Conservation (phyloP, 768 basidiomycete species). For the Tulasnella sp. region DNA sequence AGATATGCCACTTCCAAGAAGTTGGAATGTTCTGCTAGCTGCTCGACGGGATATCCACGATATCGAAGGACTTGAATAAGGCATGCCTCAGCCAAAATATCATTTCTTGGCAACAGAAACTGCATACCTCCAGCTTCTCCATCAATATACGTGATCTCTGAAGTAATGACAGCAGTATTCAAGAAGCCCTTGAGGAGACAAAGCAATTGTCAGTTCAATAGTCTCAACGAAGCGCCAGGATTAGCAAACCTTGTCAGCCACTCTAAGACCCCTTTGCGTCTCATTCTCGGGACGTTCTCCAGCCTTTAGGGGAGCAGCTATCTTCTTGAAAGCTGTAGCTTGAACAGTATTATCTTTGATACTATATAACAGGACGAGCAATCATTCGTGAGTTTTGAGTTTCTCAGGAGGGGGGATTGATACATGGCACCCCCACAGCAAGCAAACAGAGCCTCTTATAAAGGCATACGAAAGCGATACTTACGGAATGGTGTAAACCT, state of each 20-base stretch:
- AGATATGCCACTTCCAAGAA: conserved; percentile 80
- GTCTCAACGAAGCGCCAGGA: not conserved
- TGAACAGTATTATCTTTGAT: conserved; percentile 68
- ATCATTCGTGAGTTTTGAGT: not conserved
- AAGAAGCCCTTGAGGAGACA: conserved; percentile 16
- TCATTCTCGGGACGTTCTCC: conserved; percentile 70
- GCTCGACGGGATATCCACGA: conserved; percentile 88
- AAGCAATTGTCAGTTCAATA: not conserved
- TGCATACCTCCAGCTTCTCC: conserved; percentile 65
- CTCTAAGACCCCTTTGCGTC: conserved; percentile 65
- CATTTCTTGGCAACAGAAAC: not conserved
- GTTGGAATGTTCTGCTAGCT: conserved; percentile 64
- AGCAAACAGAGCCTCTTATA: not conserved
- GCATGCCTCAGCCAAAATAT: not conserved
- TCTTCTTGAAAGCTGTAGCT: conserved; percentile 69
- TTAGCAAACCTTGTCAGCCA: conserved; percentile 47
- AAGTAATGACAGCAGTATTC: conserved; percentile 27
- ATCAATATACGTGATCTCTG: conserved; percentile 76
- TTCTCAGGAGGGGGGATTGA: not conserved
- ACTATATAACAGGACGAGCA: conserved; percentile 27
- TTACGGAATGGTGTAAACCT: conserved; percentile 16
- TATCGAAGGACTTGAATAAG: conserved; percentile 15
- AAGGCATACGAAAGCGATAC: not conserved
- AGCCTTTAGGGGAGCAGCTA: conserved; percentile 43
- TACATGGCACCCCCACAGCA: not conserved